Evolutionary conservation across 169 alveolate species (phyloP), one percentile per base, ranked within the genome.

Genomic region (Plasmodium chabaudi): DNA sequence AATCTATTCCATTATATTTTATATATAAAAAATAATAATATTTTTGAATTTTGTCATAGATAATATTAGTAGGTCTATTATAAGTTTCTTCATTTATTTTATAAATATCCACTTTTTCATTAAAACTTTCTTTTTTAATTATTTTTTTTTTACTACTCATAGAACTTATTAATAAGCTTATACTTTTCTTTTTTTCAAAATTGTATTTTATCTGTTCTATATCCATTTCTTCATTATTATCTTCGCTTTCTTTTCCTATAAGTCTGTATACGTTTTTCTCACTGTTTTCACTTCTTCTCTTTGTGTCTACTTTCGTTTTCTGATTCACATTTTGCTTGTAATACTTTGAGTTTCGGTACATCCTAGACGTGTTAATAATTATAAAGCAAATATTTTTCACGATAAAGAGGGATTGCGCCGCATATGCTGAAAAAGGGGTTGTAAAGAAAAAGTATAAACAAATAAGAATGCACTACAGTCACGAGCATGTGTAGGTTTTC

Each of bases 341-440:
- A 13, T 47, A 77, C n/a, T 64, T 77, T 0, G 77, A 77, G 19
- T 77, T 77, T 9, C 88, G 39, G 59, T 47, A 77, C 13, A 77
- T 77, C 13, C 88, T 25, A 12, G 88, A 63, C 0, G 72, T 75
- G 39, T 77, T 74, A 21, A 77, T 77, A 15, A 77, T 77, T 53
- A 69, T 59, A 17, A 77, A 77, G 88, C 88, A 77, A 39, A 77
- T 23, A 10, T 77, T 77, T 56, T 77, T 77, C 9, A 57, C 46
- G 7, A 77, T 13, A 46, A 77, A 77, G 21, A 47, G 59, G 9
- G 72, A 25, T 2, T 74, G 65, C 13, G 61, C 88, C 65, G 44
- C 61, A 9, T 1, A 2, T 25, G 17, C 9, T 17, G 17, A 0
- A 39, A 49, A 53, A 17, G 44, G 71, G 34, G 6, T 5, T 51